Base-by-base conservation (phyloP, 805 yeast species). In the Sungouiozyma ichnusensis region DNA sequence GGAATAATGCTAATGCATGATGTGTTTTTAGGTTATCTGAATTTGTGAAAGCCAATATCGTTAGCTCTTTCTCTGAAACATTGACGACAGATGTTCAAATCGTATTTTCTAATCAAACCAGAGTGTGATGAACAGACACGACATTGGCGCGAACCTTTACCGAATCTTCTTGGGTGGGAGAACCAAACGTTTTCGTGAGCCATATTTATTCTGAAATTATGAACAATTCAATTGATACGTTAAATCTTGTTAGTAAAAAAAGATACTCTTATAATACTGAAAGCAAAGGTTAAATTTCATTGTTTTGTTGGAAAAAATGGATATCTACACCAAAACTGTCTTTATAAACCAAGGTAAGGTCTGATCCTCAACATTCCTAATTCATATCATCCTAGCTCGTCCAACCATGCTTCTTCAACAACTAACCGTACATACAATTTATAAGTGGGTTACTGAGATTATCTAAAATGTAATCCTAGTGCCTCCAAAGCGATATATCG, bases 101-200 rank as follows among this genome's bases (percentile, higher is more conserved):
- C 98, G 92, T 92, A 92, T 80, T 92, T 92, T 86, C 99, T 90
- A 81, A 92, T 85, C 73, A 92, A 85, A 81, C 97, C 97, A 64
- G 85, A 73, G 88, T 90, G 97, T 74, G 97, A 85, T 65, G 95
- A 79, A 72, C 95, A 86, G 79, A 90, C 88, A 74, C 97, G 92
- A 81, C 97, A 92, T 78, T 85, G 92, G 79, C 99, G 95, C 67
- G 97, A 85, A 77, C 99, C 99, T 85, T 92, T 92, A 76, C 98
- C 98, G 87, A 79, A 90, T 76, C 84, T 88, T 85, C 97, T 86
- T 81, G 99, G 98, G 95, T 92, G 98, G 72, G 97, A 88, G 82
- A 74, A 92, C 99, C 99, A 92, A 81, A 90, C 95, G 87, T 86
- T 82, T 82, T 86, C 96, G 96, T 88, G 97, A 83, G 97, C 96